A percentile compares a stretch with the other conserved stretches of the same genome.
phyloP scores from a whole-genome alignment of 2,329 filamentous ascomycete species.

The Hymenoscyphus repandus region DNA sequence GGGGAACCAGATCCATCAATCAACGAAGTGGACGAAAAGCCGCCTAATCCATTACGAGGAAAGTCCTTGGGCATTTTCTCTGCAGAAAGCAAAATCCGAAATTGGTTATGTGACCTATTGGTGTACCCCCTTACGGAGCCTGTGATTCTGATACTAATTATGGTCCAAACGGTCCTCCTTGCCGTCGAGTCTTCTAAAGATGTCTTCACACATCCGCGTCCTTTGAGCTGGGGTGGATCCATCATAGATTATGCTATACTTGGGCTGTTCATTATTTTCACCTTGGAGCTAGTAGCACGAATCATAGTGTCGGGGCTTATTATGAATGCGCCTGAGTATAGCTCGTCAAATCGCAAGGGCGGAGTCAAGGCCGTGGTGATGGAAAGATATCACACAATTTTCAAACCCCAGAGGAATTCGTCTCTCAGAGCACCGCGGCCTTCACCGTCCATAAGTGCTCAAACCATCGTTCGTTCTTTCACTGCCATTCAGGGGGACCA shows the following conservation, averaged over 20 bases:
- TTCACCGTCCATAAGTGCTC: constrained; percentile 19
- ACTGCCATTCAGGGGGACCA: constrained; percentile 58
- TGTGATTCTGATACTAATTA: constrained; percentile 77
- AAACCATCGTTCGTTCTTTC: constrained; percentile 31
- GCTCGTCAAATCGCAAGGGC: constrained; percentile 74
- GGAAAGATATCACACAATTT: constrained; percentile 72
- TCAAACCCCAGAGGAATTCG: constrained; percentile 69
- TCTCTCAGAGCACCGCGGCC: constrained; percentile 22
- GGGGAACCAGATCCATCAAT: constrained; percentile 14
- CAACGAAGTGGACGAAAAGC: constrained; percentile 30
- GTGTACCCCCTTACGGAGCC: constrained; percentile 86
- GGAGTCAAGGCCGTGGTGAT: constrained; percentile 69
- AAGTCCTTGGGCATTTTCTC: constrained; percentile 82
- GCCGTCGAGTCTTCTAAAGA: constrained; percentile 73
- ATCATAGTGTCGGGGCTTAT: constrained; percentile 92
- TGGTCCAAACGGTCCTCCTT: constrained; percentile 83
- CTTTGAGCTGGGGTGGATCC: constrained; percentile 57
- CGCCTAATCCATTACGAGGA: constrained; percentile 76
- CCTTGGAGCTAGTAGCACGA: constrained; percentile 74
- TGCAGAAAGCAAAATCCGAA: constrained; percentile 68
- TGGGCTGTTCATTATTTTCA: constrained; percentile 82
- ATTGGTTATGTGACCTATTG: constrained; percentile 73
- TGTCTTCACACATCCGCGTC: constrained; percentile 59
- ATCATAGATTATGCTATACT: constrained; percentile 53
- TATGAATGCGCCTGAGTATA: constrained; percentile 86